Conservation (phyloP, 2,329 filamentous ascomycete species). For the Sphaceloma murrayae region DNA sequence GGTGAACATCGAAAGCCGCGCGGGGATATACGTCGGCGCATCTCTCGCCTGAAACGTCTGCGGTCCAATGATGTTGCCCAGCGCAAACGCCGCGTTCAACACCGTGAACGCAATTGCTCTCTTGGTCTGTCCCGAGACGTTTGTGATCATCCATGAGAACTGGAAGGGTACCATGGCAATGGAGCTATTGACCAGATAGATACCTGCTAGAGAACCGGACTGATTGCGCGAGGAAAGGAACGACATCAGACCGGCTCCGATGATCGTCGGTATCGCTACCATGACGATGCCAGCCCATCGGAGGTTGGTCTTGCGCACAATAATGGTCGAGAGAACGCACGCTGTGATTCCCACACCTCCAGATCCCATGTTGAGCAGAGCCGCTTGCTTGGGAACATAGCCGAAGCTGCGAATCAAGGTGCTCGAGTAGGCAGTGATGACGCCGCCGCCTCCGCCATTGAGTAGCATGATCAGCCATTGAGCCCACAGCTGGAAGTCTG, state of each 20-base stretch:
- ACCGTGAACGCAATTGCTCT: background rate
- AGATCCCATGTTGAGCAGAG: constrained; percentile 47
- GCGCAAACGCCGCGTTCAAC: constrained; percentile 9
- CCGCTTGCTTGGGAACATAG: constrained; percentile 37
- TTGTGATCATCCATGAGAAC: constrained; percentile 26
- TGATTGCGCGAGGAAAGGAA: constrained; percentile 26
- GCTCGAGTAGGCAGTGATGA: constrained; percentile 46
- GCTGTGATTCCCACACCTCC: constrained; percentile 45
- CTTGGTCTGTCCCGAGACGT: constrained; percentile 42
- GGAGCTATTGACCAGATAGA: constrained; percentile 28
- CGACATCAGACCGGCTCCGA: constrained; percentile 46
- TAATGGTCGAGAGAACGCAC: constrained; percentile 39
- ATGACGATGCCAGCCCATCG: constrained; percentile 44
- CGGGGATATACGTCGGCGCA: constrained; percentile 29
- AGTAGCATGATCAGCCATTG: constrained; percentile 20
- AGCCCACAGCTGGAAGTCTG: constrained; percentile 48
- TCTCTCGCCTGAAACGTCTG: constrained; percentile 29
- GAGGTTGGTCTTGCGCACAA: constrained; percentile 39
- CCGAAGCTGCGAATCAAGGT: constrained; percentile 43
- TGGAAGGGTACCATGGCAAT: constrained; percentile 27
- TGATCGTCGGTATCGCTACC: constrained; percentile 39
- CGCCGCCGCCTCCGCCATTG: constrained; percentile 31
- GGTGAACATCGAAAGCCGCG: constrained; percentile 30
- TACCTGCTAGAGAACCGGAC: constrained; percentile 23
- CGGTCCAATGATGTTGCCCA: constrained; percentile 32